Percentiles rank a stretch among this genome's conserved stretches.
These are phyloP conservation scores for Eucalyptus grandis DNA, from an alignment of 345 rosid genomes.

Conservation along the genomic window DNA sequence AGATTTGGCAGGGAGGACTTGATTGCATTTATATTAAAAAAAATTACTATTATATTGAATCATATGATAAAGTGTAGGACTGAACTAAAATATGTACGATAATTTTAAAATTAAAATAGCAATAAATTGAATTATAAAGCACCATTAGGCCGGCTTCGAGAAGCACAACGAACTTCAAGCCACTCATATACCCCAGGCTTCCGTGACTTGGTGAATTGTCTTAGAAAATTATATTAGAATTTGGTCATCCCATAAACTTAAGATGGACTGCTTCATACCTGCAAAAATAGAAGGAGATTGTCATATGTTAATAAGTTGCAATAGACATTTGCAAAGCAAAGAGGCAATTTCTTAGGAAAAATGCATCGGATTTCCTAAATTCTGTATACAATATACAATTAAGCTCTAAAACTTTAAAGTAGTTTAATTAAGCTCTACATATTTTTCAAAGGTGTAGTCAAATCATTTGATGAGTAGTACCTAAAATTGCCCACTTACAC, in stretches of 20 bases:
- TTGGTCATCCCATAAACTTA: background rate
- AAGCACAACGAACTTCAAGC: background rate
- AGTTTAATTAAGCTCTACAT: too few relatives aligned
- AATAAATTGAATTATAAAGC: too few relatives aligned
- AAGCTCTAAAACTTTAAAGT: too few relatives aligned
- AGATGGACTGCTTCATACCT: background rate
- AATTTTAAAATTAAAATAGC: background rate
- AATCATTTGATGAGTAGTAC: background rate
- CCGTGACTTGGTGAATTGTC: background rate
- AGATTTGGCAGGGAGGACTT: background rate
- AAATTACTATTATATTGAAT: too few relatives aligned
- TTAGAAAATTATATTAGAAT: background rate
- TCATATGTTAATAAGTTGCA: background rate
- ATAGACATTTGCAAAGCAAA: background rate
- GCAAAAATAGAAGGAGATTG: background rate
- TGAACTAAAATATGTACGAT: too few relatives aligned
- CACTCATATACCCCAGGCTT: background rate
- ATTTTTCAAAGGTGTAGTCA: background rate
- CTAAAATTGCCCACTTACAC: background rate
- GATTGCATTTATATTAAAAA: background rate
- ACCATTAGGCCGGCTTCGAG: background rate
- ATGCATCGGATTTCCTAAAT: background rate
- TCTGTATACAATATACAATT: accelerated
- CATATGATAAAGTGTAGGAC: background rate
- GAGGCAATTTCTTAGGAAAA: background rate